phyloP scores from a whole-genome alignment of 2,329 filamentous ascomycete genomes.

The Sarocladium oryzae region DNA sequence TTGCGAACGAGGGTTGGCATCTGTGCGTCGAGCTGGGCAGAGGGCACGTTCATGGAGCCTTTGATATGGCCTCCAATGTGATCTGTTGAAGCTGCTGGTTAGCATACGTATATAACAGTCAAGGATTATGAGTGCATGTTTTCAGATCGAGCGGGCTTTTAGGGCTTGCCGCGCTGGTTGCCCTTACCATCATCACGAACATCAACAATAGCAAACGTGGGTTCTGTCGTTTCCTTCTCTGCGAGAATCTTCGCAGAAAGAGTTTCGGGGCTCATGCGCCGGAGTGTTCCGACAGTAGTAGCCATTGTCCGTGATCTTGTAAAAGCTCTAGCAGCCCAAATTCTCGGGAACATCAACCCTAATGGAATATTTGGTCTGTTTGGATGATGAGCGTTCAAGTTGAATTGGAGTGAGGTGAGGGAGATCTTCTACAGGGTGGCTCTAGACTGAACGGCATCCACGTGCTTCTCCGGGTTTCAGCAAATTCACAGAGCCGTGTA shows the following conservation, averaged over 20 bases:
- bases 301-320: constrained; percentile 30
- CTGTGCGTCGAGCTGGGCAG: constrained; percentile 62
- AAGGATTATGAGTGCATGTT: no score
- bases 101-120: no score
- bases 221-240: constrained; percentile 32
- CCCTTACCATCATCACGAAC: constrained; percentile 77
- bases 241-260: constrained; percentile 60
- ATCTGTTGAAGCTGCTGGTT: no score
- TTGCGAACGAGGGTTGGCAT: constrained; percentile 78
- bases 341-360: not conserved
- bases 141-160: no score
- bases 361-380: no score
- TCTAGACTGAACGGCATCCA: no score
- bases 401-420: no score
- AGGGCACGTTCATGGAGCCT: constrained; percentile 70
- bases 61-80: constrained; percentile 87
- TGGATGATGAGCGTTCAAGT: no score
- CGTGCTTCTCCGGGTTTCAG: no score
- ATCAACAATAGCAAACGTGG: constrained; percentile 69
- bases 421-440: no score
- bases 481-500: no score
- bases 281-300: constrained; percentile 55
- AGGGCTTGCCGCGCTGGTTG: no score
- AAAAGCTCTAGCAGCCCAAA: not conserved
- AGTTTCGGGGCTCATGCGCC: constrained; percentile 61